Evolutionary conservation across 768 basidiomycete species (phyloP).

Genomic region (Plicaturopsis crispa): DNA sequence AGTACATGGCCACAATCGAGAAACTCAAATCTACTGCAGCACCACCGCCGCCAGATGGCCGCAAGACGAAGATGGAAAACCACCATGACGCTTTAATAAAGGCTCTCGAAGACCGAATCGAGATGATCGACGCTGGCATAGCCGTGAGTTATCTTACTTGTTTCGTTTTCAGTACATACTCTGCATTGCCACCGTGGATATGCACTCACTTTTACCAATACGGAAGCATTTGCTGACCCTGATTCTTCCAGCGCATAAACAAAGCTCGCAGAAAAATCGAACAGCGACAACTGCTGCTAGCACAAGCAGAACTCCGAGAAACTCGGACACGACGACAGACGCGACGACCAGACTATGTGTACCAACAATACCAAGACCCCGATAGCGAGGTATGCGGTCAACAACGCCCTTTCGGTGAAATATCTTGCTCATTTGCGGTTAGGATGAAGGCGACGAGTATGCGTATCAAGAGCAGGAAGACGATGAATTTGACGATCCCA

Average conservation of each 20-base stretch:
- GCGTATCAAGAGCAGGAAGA: conserved; percentile 58
- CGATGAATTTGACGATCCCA: conserved; percentile 49
- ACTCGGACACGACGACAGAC: conserved; percentile 73
- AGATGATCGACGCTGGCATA: conserved; percentile 61
- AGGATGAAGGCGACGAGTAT: conserved; percentile 66
- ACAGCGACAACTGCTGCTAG: conserved; percentile 53
- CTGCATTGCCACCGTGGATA: conserved; percentile 8
- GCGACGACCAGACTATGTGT: conserved; percentile 75
- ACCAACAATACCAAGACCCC: conserved; percentile 53
- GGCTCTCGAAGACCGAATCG: conserved; percentile 56
- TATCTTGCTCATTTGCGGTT: conserved; percentile 1
- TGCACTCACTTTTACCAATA: conserved; percentile 16
- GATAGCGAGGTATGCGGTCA: conserved; percentile 66
- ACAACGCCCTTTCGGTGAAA: too few species aligned
- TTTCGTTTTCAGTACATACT: conserved; percentile 7
- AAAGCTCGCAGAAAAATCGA: conserved; percentile 65
- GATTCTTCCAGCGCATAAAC: conserved; percentile 52
- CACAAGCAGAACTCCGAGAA: conserved; percentile 71
- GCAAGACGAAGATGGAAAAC: conserved; percentile 49
- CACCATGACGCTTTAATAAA: conserved; percentile 56
- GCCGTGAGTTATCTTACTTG: conserved; percentile 42
- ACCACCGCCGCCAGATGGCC: conserved; percentile 28
- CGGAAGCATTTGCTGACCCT: too few species aligned
- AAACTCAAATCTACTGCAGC: conserved; percentile 42
- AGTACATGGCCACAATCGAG: conserved; percentile 62